Base-by-base conservation (phyloP, 805 yeast genomes). In the Candida adriatica region DNA sequence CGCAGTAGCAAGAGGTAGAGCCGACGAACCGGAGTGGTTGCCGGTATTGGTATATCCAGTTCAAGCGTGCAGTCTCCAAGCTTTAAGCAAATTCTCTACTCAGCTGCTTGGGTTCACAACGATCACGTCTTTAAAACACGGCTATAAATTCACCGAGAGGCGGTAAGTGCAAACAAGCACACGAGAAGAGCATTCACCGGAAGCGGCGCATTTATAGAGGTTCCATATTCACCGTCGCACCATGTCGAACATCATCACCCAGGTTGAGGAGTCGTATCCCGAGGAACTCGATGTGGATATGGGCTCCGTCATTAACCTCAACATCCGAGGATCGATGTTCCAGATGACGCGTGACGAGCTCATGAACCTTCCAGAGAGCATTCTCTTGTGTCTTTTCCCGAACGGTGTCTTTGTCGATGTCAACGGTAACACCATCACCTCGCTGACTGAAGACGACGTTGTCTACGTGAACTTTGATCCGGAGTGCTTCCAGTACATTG, bases 281-380 rank as follows among this genome's bases (percentile, higher is more conserved):
- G 29, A 30, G 18, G 46, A 35, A 18, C 36, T 44, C 2, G 43
- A 27, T 13, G 44, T 48, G 16, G 57, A 52, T 37, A 41, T 33
- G 79, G 74, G 72, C 52, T 76, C 88, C 6, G 69, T 75, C 39
- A 83, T 90, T 34, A 78, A 74, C 49, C 66, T 90, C 59, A 78
- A 84, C 49, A 70, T 90, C 33, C 72, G 95, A 30, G 95, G 94
- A 13, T 59, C 59, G 13, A 61, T 67, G 40, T 86, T 88, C 56
- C 73, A 75, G 30, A 78, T 92, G 29, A 77, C 94, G 5, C 68
- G 96, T 40, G 94, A 85, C 46, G 95, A 86, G 53, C 68, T 92
- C 43, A 79, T 88, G 85, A 76, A 86, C 31, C 63, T 92, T 19
- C 98, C 98, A 1, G 98, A 92, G 53, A 77, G 88, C 38, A 75